A percentile compares a stretch with the other conserved stretches of the same genome.
These are phyloP conservation scores for Croton laevigatus DNA, from an alignment of 441 rosid genomes.

Conservation along the genomic window DNA sequence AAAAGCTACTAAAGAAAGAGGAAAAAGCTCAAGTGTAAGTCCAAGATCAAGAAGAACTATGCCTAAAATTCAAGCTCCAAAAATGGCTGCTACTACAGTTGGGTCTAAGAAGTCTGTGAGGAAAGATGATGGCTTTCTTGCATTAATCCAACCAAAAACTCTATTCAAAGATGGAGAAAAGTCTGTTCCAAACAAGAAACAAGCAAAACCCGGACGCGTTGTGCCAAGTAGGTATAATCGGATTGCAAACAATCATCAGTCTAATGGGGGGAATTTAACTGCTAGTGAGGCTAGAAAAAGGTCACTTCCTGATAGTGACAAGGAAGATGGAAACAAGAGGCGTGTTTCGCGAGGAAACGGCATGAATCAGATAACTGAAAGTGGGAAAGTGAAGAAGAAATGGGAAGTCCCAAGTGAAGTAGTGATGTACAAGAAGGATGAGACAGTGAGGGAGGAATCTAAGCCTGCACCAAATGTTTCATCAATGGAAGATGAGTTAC, in stretches of 20 bases:
- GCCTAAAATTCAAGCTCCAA: conserved; percentile 43
- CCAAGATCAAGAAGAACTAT: conserved; percentile 60
- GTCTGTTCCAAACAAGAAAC: conserved; percentile 47
- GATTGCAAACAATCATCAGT: conserved; percentile 27
- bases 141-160: conserved; percentile 67
- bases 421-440: conserved; percentile 34
- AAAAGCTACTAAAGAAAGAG: conserved; percentile 56
- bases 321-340: conserved; percentile 61
- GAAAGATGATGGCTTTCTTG: conserved; percentile 60
- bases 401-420: conserved; percentile 77
- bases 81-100: conserved; percentile 64
- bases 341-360: conserved; percentile 50
- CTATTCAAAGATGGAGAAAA: conserved; percentile 81
- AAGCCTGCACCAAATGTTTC: conserved; percentile 28
- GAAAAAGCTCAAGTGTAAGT: conserved; percentile 67
- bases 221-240: conserved; percentile 79
- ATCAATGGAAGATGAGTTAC: conserved; percentile 36
- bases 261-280: conserved; percentile 29
- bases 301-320: conserved; percentile 64
- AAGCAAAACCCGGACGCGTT: conserved; percentile 59
- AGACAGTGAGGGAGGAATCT: conserved; percentile 34
- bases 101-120: conserved; percentile 57
- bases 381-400: conserved; percentile 66
- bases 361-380: conserved; percentile 35
- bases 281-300: conserved; percentile 60